phyloP scores from a whole-genome alignment of 176 grass and related monocot genomes.

The Paspalum vaginatum region DNA sequence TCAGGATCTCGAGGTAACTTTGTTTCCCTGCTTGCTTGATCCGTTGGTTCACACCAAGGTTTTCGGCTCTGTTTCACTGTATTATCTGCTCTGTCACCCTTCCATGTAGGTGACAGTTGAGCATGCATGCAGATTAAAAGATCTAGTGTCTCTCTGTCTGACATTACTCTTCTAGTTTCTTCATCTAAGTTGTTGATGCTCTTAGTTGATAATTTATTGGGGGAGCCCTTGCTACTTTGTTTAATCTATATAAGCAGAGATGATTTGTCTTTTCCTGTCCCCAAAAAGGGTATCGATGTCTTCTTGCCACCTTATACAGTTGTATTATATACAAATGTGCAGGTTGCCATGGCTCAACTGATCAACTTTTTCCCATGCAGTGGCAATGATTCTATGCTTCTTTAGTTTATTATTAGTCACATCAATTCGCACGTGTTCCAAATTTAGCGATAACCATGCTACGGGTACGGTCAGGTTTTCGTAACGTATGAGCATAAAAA shows the following conservation, averaged over 20 bases:
- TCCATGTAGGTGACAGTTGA: neutral
- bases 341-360: neutral
- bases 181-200: neutral
- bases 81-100: neutral
- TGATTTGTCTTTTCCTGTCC: neutral
- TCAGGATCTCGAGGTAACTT: constrained; percentile 51
- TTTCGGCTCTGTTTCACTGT: neutral
- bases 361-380: neutral
- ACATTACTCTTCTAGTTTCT: constrained; percentile 11
- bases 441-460: neutral
- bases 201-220: neutral
- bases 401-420: neutral
- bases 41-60: neutral
- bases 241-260: neutral
- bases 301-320: neutral
- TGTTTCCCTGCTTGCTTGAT: neutral
- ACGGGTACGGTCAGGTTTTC: neutral
- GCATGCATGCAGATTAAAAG: neutral
- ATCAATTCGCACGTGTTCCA: neutral
- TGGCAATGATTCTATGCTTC: neutral
- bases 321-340: constrained; percentile 13
- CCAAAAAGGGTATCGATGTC: neutral
- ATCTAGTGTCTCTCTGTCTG: neutral
- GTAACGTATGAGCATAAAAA: neutral
- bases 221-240: neutral